Evolutionary conservation across 139 green algal genomes (phyloP).

Genomic region (Tetraselmis chui): DNA sequence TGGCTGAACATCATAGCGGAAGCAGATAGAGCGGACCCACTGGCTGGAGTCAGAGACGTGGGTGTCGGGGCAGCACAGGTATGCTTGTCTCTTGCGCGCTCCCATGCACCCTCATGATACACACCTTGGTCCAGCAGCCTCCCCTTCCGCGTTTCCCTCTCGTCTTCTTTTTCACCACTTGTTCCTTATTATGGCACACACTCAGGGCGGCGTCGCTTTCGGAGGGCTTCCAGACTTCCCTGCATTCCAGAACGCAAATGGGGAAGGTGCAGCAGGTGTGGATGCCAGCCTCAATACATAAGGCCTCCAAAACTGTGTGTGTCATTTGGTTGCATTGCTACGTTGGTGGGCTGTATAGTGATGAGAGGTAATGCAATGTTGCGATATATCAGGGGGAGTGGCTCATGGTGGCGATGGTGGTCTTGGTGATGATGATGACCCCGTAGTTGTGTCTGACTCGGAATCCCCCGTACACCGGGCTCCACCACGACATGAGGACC

Average conservation of each 20-base stretch:
- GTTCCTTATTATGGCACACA: background rate
- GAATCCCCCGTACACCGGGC: no score
- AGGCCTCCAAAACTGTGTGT: background rate
- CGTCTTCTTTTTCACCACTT: no score
- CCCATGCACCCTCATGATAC: background rate
- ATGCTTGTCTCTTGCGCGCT: no score
- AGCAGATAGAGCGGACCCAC: background rate
- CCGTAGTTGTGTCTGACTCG: background rate
- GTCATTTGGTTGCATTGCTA: background rate
- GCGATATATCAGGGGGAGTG: background rate
- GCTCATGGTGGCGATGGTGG: background rate
- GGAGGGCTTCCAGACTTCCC: background rate
- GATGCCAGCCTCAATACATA: no score
- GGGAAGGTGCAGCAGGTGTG: no score
- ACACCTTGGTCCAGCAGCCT: background rate
- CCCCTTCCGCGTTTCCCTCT: no score
- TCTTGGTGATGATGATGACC: background rate
- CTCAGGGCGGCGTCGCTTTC: background rate
- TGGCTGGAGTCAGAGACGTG: background rate
- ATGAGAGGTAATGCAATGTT: background rate
- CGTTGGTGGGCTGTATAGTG: background rate
- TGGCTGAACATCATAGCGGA: no score
- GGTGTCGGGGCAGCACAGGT: no score
- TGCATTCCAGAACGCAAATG: background rate
- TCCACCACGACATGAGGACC: conserved; percentile 13